Conservation (phyloP, 78 protist species). For the Blattamonas nauphoetae region DNA sequence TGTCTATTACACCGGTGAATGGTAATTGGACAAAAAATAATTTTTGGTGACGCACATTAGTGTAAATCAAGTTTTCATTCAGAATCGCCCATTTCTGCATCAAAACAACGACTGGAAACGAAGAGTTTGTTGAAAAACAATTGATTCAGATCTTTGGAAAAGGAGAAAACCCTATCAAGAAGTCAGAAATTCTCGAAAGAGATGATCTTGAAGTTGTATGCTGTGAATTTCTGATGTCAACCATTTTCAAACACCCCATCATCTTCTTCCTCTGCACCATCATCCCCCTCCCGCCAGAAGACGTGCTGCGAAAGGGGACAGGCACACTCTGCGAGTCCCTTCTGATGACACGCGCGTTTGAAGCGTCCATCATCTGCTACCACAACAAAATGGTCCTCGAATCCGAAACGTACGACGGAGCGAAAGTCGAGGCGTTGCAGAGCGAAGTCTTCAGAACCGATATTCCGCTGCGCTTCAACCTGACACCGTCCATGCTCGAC, state of each 20-base stretch:
- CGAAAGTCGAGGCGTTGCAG: slow-evolving; percentile 89
- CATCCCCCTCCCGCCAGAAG: slow-evolving; percentile 94
- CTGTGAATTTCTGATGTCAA: not conserved
- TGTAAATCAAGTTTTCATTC: too few species aligned
- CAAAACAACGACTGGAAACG: not conserved
- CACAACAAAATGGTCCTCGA: slow-evolving; percentile 81
- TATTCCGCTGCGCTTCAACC: slow-evolving; percentile 50
- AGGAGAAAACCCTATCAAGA: not conserved
- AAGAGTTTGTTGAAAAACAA: not conserved
- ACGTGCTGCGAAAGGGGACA: slow-evolving; percentile 87
- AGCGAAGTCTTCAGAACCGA: slow-evolving; percentile 46
- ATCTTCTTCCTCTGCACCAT: slow-evolving; percentile 59
- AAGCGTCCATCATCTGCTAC: slow-evolving; percentile 57
- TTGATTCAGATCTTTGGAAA: not conserved
- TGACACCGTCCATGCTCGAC: slow-evolving; percentile 32
- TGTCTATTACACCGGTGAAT: too few species aligned
- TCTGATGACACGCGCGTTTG: slow-evolving; percentile 74
- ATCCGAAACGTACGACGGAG: slow-evolving; percentile 94
- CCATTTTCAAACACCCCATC: slow-evolving; percentile 9
- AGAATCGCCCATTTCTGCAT: too few species aligned
- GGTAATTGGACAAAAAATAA: too few species aligned
- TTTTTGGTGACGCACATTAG: too few species aligned
- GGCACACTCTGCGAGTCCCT: slow-evolving; percentile 96
- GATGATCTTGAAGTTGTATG: not conserved
- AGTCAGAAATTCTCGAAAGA: not conserved